These are phyloP conservation scores for Cicer pinnatifidum DNA, from an alignment of 306 rosid genomes.

Conservation along the genomic window DNA sequence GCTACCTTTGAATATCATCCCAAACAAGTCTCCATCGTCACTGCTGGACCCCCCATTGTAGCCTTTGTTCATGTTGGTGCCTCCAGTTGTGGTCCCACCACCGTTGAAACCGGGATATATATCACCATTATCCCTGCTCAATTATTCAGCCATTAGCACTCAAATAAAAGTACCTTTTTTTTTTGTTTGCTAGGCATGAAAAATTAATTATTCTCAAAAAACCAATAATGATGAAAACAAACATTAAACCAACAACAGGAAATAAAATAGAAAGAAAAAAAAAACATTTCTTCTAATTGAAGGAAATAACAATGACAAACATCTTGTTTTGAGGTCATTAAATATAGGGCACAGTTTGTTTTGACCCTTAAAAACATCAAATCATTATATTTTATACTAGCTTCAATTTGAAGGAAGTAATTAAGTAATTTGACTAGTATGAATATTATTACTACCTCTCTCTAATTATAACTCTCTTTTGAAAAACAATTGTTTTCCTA, in stretches of 20 bases:
- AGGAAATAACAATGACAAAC: constrained; percentile 29
- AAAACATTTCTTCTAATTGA: constrained; percentile 30
- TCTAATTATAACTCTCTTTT: too few relatives aligned
- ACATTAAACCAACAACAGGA: neutral
- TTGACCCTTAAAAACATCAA: constrained; percentile 24
- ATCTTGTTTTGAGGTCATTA: constrained; percentile 10
- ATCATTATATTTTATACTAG: constrained; percentile 7
- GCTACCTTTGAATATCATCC: constrained; percentile 73
- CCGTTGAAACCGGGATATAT: constrained; percentile 54
- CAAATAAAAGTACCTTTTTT: constrained; percentile 1
- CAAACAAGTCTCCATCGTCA: constrained; percentile 69
- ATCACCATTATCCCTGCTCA: constrained; percentile 69
- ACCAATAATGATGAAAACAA: constrained; percentile 21
- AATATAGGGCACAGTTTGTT: neutral
- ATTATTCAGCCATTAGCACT: constrained; percentile 35
- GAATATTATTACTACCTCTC: too few relatives aligned
- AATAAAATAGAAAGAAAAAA: neutral
- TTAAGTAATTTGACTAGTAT: constrained; percentile 15
- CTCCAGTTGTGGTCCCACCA: constrained; percentile 62
- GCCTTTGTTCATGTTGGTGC: constrained; percentile 50
- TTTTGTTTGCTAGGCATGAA: constrained; percentile 14
- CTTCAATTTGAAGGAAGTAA: constrained; percentile 45
- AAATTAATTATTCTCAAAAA: neutral
- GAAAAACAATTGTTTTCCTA: too few relatives aligned
- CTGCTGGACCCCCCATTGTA: constrained; percentile 52